A percentile compares a stretch with the other conserved stretches of the same genome.
Evolutionary conservation across 768 basidiomycete species (phyloP).

Genomic region (Hysterangium stoloniferum): DNA sequence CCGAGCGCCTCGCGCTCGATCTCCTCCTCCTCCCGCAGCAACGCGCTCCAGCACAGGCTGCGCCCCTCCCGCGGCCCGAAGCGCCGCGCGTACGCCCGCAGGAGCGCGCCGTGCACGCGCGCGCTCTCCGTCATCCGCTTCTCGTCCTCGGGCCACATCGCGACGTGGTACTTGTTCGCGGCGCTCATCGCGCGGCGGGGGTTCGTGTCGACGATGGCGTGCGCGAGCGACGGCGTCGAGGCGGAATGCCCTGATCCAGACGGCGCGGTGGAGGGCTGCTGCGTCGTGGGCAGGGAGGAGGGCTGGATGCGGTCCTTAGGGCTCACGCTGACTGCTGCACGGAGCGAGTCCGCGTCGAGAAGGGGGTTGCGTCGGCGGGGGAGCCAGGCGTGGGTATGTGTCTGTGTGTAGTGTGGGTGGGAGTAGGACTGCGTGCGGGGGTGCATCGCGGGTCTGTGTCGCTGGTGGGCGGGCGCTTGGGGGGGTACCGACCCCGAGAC

Average conservation of each 20-base stretch:
- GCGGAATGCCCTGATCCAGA: background rate
- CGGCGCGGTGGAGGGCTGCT: background rate
- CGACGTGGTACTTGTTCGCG: background rate
- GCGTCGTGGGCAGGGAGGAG: background rate
- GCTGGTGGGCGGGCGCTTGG: too few species aligned
- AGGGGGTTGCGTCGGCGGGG: background rate
- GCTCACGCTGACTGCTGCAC: background rate
- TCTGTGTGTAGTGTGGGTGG: background rate
- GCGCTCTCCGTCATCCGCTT: slow-evolving; percentile 9
- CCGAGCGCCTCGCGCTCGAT: too few species aligned
- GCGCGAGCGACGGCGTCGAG: background rate
- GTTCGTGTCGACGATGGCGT: background rate
- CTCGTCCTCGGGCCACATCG: slow-evolving; percentile 10
- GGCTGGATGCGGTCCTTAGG: slow-evolving; percentile 1
- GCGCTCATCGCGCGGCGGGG: background rate
- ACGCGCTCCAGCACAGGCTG: slow-evolving; percentile 2
- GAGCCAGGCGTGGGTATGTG: background rate
- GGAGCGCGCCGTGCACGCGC: background rate
- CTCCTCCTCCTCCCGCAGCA: too few species aligned
- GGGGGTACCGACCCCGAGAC: too few species aligned
- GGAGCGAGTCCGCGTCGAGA: background rate
- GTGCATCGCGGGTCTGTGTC: too few species aligned
- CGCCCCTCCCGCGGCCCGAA: slow-evolving; percentile 7
- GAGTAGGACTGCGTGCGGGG: background rate
- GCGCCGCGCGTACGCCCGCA: slow-evolving; percentile 2